Conservation (phyloP, 441 rosid genomes). For the Hypseocharis bilobata region DNA sequence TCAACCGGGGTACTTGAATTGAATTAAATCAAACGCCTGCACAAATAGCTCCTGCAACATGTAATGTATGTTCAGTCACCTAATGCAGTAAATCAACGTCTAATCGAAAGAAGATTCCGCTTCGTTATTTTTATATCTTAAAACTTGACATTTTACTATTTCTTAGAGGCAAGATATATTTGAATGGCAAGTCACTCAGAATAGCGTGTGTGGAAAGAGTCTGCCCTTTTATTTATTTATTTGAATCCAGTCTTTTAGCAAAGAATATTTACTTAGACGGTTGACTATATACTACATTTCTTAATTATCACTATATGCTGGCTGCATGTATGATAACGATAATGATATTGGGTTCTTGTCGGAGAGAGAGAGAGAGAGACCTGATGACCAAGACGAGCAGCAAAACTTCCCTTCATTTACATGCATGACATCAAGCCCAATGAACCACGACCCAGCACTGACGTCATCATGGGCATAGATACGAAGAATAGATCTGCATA, state of each 20-base stretch:
- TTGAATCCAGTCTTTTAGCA: too few species aligned
- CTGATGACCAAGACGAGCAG: slow-evolving; percentile 94
- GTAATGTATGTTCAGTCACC: not conserved
- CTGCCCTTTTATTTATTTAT: too few species aligned
- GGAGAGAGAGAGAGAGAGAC: slow-evolving; percentile 28
- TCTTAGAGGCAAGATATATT: too few species aligned
- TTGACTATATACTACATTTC: too few species aligned
- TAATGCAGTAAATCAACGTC: not conserved
- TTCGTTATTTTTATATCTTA: not conserved
- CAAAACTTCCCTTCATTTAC: slow-evolving; percentile 78
- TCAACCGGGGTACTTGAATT: too few species aligned
- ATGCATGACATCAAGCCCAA: slow-evolving; percentile 76
- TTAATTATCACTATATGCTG: too few species aligned
- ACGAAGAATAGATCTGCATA: slow-evolving; percentile 57
- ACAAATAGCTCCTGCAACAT: slow-evolving; percentile 72
- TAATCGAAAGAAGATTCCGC: not conserved
- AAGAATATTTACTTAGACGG: too few species aligned
- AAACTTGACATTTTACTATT: too few species aligned
- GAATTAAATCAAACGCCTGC: slow-evolving; percentile 47
- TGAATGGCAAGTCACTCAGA: too few species aligned
- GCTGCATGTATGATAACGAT: too few species aligned
- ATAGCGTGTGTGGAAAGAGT: too few species aligned
- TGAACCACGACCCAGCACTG: slow-evolving; percentile 84
- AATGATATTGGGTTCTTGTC: too few species aligned
- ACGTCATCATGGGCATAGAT: slow-evolving; percentile 85